Conservation (phyloP, 2,329 filamentous ascomycete genomes). For the Beauveria bassiana region DNA sequence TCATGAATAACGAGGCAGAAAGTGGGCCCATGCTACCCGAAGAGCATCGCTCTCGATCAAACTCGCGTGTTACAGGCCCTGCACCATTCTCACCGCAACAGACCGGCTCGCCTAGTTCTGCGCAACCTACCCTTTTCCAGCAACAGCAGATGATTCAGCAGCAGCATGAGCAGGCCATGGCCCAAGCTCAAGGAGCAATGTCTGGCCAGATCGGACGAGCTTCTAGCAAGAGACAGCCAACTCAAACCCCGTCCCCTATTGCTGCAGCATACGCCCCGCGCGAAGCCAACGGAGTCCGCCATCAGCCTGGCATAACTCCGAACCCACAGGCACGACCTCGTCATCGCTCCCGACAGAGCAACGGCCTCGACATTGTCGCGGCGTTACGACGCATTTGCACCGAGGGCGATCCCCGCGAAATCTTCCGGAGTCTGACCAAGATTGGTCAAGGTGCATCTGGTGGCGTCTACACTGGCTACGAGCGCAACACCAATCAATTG, state of each 20-base stretch:
- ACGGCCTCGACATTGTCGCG: slow-evolving; percentile 71
- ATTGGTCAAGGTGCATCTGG: slow-evolving; percentile 97
- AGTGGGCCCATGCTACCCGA: slow-evolving; percentile 54
- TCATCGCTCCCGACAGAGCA: slow-evolving; percentile 72
- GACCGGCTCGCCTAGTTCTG: slow-evolving; percentile 26
- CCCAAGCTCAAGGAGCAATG: slow-evolving; percentile 71
- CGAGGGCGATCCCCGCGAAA: slow-evolving; percentile 77
- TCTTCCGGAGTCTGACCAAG: slow-evolving; percentile 83
- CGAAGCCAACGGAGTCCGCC: slow-evolving; percentile 14
- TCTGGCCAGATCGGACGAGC: slow-evolving; percentile 62
- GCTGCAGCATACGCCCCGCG: not conserved
- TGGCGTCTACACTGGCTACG: slow-evolving; percentile 87
- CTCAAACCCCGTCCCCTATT: slow-evolving; percentile 18
- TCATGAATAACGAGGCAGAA: slow-evolving; percentile 53
- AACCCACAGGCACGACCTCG: slow-evolving; percentile 57
- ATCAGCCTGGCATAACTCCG: slow-evolving; percentile 19
- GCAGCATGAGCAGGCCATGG: slow-evolving; percentile 70
- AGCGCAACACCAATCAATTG: slow-evolving; percentile 73
- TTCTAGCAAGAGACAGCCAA: slow-evolving; percentile 61
- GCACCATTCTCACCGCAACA: slow-evolving; percentile 41
- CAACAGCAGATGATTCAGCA: slow-evolving; percentile 68
- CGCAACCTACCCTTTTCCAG: slow-evolving; percentile 45
- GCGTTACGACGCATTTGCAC: slow-evolving; percentile 85
- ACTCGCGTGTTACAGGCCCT: slow-evolving; percentile 52
- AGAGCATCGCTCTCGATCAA: slow-evolving; percentile 61